Base-by-base conservation (phyloP, 1,139 yeast species). In the Blastobotrys malaysiensis region DNA sequence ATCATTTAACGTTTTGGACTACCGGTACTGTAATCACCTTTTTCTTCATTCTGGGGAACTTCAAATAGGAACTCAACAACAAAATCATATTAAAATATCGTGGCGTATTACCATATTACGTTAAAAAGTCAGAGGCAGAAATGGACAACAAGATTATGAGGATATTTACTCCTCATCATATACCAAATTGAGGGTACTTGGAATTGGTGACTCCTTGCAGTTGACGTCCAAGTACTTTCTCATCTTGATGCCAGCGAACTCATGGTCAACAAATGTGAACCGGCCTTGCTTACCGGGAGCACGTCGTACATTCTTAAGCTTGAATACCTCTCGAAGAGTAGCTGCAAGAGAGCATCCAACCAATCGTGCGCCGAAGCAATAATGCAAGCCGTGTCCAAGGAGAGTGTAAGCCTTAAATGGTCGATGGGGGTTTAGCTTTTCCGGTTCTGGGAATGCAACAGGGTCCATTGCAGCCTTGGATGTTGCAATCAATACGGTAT, bases 391-490 rank as follows among this genome's bases (percentile, higher is more conserved):
- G 14, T 46, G 50, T 5, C 53, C 53, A 22, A 51, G 50, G 13
- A 51, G 44, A 13, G 50, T 46, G 48, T 51, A 51, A 21, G 46
- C 53, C 48, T 47, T 51, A 45, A 51, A 46, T 46, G 53, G 50
- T 18, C 53, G 45, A 20, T 46, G 53, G 9, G 53, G 53, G 50
- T 51, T 51, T 45, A 51, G 21, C 36, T 51, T 51, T 20, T 51
- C 50, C 1, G 53, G 53, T 20, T 51, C 50, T 22, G 53, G 53
- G 47, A 51, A 51, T 4, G 53, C 53, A 13, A n/a, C 48, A 9
- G 53, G 53, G 26, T 51, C 53, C 53, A 51, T 51, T 5, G 50
- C 50, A 20, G 53, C 50, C 47, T 51, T 51, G 2, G 53, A 51
- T 1, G 50, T 51, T 9, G 53, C 53, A 46, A 51, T 51, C 50